Percentiles rank a stretch among this genome's conserved stretches.
Evolutionary conservation across 495 filamentous ascomycete species (phyloP).

Genomic region (Xylaria flabelliformis): DNA sequence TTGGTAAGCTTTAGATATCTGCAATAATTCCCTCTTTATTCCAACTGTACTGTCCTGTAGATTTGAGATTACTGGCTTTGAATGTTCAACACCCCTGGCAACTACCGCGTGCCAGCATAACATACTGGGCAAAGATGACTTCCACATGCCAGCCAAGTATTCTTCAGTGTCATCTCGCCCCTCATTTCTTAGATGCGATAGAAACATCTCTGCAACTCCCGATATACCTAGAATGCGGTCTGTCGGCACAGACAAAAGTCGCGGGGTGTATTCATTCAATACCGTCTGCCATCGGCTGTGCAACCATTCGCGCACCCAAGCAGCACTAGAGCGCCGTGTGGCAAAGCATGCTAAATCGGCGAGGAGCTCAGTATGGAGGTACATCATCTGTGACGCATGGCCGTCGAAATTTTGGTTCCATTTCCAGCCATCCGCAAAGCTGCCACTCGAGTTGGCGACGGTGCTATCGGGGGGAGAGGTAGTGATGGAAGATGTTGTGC

Average conservation of each 20-base stretch:
- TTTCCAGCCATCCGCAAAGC: not conserved
- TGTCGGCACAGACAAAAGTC: not conserved
- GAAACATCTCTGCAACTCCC: not conserved
- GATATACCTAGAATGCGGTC: not conserved
- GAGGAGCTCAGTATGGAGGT: not conserved
- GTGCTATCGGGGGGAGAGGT: not conserved
- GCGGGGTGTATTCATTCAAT: not conserved
- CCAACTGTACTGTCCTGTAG: not conserved
- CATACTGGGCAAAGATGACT: not conserved
- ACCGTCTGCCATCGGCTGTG: slow-evolving; percentile 1
- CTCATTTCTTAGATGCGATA: not conserved
- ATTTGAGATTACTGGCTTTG: not conserved
- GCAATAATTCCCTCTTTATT: not conserved
- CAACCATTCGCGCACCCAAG: not conserved
- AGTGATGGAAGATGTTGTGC: not conserved
- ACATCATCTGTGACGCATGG: not conserved
- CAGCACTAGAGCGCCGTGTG: not conserved
- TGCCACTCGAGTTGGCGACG: not conserved
- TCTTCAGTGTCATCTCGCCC: not conserved
- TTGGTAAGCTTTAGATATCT: not conserved
- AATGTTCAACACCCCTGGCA: not conserved
- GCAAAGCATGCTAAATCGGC: not conserved
- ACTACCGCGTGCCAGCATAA: not conserved
- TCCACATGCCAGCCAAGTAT: not conserved
- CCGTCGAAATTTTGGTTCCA: not conserved